Conservation (phyloP, 192 early-diverging fungal species). For the Coemansia aciculifera region DNA sequence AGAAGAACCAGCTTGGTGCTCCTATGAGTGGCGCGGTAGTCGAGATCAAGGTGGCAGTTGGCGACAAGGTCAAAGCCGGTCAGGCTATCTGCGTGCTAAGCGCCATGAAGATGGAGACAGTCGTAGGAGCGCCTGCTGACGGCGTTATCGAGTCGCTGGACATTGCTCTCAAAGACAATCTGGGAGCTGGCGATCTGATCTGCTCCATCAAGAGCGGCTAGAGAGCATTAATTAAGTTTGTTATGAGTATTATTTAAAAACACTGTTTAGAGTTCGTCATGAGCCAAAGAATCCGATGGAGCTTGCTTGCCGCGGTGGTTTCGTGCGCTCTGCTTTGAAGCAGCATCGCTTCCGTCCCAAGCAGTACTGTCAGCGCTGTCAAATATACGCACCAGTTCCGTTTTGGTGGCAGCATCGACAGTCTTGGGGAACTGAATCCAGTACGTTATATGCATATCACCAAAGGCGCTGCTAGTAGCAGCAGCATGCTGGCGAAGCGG, state of each 20-base stretch:
- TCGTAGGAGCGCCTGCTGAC: slow-evolving; percentile 77
- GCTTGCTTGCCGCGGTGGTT: slow-evolving; percentile 31
- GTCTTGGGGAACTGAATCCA: slow-evolving; percentile 73
- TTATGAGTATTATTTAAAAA: not conserved
- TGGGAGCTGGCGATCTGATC: slow-evolving; percentile 84
- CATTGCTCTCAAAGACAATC: slow-evolving; percentile 73
- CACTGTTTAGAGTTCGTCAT: slow-evolving; percentile 39
- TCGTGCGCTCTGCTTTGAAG: not conserved
- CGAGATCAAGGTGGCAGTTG: slow-evolving; percentile 84
- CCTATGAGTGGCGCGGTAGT: slow-evolving; percentile 98
- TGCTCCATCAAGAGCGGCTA: slow-evolving; percentile 34
- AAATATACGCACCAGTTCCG: slow-evolving; percentile 15
- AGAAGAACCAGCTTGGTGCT: slow-evolving; percentile 82
- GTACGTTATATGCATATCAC: slow-evolving; percentile 89
- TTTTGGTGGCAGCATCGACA: slow-evolving; percentile 11
- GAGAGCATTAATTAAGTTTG: not conserved
- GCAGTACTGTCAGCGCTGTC: slow-evolving; percentile 7
- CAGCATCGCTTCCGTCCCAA: slow-evolving; percentile 33
- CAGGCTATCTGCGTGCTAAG: slow-evolving; percentile 88
- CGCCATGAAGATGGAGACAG: slow-evolving; percentile 99
- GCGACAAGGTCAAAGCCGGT: slow-evolving; percentile 81
- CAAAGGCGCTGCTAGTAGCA: slow-evolving; percentile 7
- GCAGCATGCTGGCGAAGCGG: slow-evolving; percentile 52
- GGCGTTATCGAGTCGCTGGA: slow-evolving; percentile 74
- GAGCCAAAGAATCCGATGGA: slow-evolving; percentile 1